Conservation (phyloP, 1,284 basidiomycete species). For the Mycena citricolor region DNA sequence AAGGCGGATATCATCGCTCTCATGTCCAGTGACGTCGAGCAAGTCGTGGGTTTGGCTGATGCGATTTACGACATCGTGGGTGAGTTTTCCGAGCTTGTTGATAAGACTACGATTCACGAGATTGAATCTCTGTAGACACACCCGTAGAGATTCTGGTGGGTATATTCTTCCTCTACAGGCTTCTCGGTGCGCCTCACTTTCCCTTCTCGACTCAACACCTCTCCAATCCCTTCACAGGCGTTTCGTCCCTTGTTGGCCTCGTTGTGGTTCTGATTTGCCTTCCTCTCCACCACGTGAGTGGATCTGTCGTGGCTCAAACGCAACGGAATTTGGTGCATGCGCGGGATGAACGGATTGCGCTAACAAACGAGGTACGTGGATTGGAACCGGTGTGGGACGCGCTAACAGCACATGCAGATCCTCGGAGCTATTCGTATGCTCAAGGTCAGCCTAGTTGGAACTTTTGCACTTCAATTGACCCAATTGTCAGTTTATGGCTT, state of each 20-base stretch:
- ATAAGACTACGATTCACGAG: too few species aligned
- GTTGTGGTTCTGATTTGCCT: slow-evolving; percentile 81
- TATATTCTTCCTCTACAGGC: slow-evolving; percentile 76
- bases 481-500: slow-evolving; percentile 79
- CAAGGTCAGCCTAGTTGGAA: slow-evolving; percentile 61
- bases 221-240: too few species aligned
- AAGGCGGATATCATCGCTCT: slow-evolving; percentile 90
- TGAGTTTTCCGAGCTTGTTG: slow-evolving; percentile 14
- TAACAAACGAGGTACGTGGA: slow-evolving; percentile 81
- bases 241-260: slow-evolving; percentile 79
- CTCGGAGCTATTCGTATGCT: slow-evolving; percentile 89
- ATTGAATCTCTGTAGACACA: slow-evolving; percentile 48
- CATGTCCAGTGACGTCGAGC: slow-evolving; percentile 82
- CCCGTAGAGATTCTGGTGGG: slow-evolving; percentile 84
- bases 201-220: too few species aligned
- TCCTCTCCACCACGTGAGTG: slow-evolving; percentile 84
- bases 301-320: slow-evolving; percentile 56
- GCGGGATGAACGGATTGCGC: slow-evolving; percentile 83
- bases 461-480: too few species aligned
- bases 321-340: slow-evolving; percentile 91
- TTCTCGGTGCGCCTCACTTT: too few species aligned
- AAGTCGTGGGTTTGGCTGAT: slow-evolving; percentile 81
- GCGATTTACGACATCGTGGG: slow-evolving; percentile 55
- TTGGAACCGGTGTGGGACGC: too few species aligned
- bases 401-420: slow-evolving; percentile 47